Evolutionary conservation across 2,329 filamentous ascomycete genomes (phyloP).

Genomic region (Sporothrix sp.): DNA sequence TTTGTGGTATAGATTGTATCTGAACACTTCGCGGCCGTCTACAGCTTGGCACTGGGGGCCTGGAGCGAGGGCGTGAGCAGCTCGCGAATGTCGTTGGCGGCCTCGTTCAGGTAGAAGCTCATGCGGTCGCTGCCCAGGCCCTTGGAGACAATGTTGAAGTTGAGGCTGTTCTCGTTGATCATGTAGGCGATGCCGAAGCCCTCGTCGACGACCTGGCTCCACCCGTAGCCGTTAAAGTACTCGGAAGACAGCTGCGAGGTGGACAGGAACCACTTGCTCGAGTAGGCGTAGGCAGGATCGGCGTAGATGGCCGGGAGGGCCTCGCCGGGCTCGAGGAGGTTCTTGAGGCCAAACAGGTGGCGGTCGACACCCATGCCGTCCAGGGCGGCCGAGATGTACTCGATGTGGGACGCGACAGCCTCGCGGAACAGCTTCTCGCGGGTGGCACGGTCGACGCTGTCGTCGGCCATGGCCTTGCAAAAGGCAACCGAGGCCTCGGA

Average conservation of each 20-base stretch:
- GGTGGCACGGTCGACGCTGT: slow-evolving; percentile 35
- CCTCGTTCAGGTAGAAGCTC: slow-evolving; percentile 94
- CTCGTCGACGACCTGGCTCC: slow-evolving; percentile 93
- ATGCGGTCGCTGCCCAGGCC: slow-evolving; percentile 81
- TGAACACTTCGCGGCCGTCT: no score
- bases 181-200: slow-evolving; percentile 98
- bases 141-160: slow-evolving; percentile 98
- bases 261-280: slow-evolving; percentile 78
- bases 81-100: slow-evolving; percentile 80
- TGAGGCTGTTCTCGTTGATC: slow-evolving; percentile 49
- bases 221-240: slow-evolving; percentile 98
- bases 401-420: slow-evolving; percentile 70
- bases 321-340: slow-evolving; percentile 71
- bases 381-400: slow-evolving; percentile 82
- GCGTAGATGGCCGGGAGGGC: slow-evolving; percentile 73
- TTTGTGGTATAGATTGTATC: no score
- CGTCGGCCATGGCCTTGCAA: slow-evolving; percentile 76
- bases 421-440: slow-evolving; percentile 69
- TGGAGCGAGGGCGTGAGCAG: slow-evolving; percentile 73
- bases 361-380: slow-evolving; percentile 92
- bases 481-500: slow-evolving; percentile 87
- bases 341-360: slow-evolving; percentile 95
- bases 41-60: slow-evolving; percentile 74
- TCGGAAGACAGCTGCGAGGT: slow-evolving; percentile 87
- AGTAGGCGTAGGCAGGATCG: slow-evolving; percentile 80